Conservation (phyloP, 345 rosid genomes). For the Reutealis trisperma region DNA sequence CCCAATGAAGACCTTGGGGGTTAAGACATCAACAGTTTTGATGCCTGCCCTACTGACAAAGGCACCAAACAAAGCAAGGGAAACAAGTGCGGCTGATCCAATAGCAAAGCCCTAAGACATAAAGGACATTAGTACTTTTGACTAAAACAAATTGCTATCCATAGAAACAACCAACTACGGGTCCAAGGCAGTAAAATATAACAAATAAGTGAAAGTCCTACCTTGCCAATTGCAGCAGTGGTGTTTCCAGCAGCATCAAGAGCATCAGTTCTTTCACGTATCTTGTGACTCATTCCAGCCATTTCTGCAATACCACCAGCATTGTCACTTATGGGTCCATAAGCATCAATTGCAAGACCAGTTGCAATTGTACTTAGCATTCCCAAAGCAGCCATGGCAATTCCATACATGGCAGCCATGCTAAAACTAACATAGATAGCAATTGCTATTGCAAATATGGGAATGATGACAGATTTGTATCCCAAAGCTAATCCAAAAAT, state of each 20-base stretch:
- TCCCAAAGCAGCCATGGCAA: conserved; percentile 65
- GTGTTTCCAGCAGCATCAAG: conserved; percentile 72
- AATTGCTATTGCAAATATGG: conserved; percentile 60
- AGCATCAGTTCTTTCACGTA: conserved; percentile 64
- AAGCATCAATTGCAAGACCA: conserved; percentile 64
- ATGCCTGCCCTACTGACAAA: conserved; percentile 70
- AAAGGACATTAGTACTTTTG: neutral
- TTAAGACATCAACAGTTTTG: conserved; percentile 52
- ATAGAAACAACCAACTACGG: no score
- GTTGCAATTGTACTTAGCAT: conserved; percentile 76
- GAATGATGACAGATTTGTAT: conserved; percentile 68
- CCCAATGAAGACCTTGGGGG: conserved; percentile 71
- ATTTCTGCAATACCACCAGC: conserved; percentile 74
- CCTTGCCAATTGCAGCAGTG: conserved; percentile 83
- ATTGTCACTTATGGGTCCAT: conserved; percentile 70
- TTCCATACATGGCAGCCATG: conserved; percentile 76
- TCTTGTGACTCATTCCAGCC: conserved; percentile 70
- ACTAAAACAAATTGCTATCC: neutral
- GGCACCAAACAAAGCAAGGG: conserved; percentile 70
- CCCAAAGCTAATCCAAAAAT: conserved; percentile 71
- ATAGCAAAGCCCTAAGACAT: conserved; percentile 62
- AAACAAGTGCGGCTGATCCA: conserved; percentile 75
- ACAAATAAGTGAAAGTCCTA: neutral
- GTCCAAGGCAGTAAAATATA: neutral
- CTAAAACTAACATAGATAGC: conserved; percentile 66